Base-by-base conservation (phyloP, 495 filamentous ascomycete species). In the Trichoderma erinaceum region DNA sequence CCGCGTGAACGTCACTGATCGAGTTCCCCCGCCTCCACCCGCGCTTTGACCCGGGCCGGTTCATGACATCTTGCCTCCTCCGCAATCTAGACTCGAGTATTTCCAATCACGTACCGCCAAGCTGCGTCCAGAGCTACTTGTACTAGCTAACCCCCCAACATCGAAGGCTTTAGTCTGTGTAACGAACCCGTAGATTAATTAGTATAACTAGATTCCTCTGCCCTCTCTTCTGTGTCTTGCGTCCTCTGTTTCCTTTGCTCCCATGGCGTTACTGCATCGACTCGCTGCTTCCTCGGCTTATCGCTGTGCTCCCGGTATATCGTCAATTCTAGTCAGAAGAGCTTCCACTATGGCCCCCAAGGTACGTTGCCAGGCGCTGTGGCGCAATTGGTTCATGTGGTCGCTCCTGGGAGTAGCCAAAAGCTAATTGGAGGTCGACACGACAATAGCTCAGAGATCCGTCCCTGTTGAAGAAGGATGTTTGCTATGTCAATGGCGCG, bases 401-500 rank as follows among this genome's bases (percentile, higher is more conserved):
- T 29, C 16, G n/a, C 64, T 46, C 11, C 27, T 46, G 6, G 6
- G 7, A n/a, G 21, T 23, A 29, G 32, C 8, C 32, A 23, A 41
- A 32, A n/a, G 18, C 63, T 44, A 41, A 41, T 65, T 41, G 12
- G 35, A 18, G 29, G 0, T 64, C 5, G 21, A 66, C 27, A n/a
- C 67, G 67, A 38, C 67, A 69, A 69, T 69, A 91, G 91, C 86
- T 97, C 73, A 92, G 89, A 78, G 92, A 96, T 72, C 84, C 85
- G 35, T 91, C 90, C 4, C 85, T 97, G 29, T 86, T 96, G 73
- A 93, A 92, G 75, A 79, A 85, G 46, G 79, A 90, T 69, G 90
- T 92, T 70, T 87, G 85, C 70, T 97, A 93, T 73, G 87, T 97
- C 71, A 92, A 96, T 77, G 91, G 91, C 71, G 86, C 92, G 80